Base-by-base conservation (phyloP, 148 eudicot genomes). In the Vaccinium vitisidaea region DNA sequence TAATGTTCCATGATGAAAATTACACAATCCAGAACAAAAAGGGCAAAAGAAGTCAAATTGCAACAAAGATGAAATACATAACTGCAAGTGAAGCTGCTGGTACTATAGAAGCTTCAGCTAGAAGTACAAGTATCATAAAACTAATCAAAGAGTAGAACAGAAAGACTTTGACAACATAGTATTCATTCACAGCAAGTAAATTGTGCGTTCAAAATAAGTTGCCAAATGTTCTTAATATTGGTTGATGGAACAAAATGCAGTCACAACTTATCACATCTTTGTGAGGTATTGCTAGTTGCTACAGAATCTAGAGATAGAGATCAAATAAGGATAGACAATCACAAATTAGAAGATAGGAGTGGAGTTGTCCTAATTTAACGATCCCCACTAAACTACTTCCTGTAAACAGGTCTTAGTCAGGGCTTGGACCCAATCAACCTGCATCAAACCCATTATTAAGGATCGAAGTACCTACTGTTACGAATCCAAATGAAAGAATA, bases 171-270 rank as follows among this genome's bases (percentile, higher is more conserved):
- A 50, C 15, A 77, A 50, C 23, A 50, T 77, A 23, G 14, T 11
- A 50, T 23, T 23, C 55, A 21, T 73, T 75, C 58, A 21, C 5
- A 23, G 80, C 58, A 77, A 50, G n/a, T 30, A 71, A 82, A 55
- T 8, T 1, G 32, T 3, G 43, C 6, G 58, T 52, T 23, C 48
- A 36, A 82, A 8, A 9, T 53, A 58, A 71, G 61, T 71, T 82
- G 75, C 43, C 32, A 50, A 54, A 50, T n/a, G 65, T 75, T 82
- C 78, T 16, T 70, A 71, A 54, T 73, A 6, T 82, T 54, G 79
- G 48, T 52, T 61, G 78, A 82, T 3, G 73, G 25, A 25, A 49
- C 19, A 36, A 71, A 1, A 32, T 32, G 18, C 19, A 70, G 43
- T 70, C 76, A 58, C 63, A 36, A 70, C 50, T 77, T 49, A 13